Evolutionary conservation across 2,329 filamentous ascomycete species (phyloP), one percentile per base, ranked within the genome.

Genomic region (Fragosphaeria purpurea): DNA sequence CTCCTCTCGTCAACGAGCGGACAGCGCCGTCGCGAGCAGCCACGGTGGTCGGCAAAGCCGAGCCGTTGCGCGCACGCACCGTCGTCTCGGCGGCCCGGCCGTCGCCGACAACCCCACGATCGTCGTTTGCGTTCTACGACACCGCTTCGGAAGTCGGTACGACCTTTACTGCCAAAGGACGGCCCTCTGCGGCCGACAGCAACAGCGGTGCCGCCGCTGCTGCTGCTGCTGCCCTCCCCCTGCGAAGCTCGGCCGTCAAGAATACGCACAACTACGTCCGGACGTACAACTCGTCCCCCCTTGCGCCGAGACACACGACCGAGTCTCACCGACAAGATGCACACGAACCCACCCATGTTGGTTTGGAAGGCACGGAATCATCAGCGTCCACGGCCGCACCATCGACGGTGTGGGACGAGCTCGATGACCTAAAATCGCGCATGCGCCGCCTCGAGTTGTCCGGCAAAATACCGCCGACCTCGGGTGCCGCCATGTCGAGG

Each of bases 341-440:
- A 0, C 65, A 67, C 7, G 74, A 75, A 43, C 60, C 62, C 22
- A 62, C 63, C 41, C 69, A 77, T 52, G 68, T 65, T 13, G 44
- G 30, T 3, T 58, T 71, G 33, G 83, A 90, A 60, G 84, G 83
- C 7, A 89, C 88, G 0, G 88, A 93, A 60, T 97, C 93, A 0
- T 91, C 86, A 0, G 76, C 86, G 37, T 97, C 93, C 0, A 93
- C 88, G 1, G 89, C 85, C 1, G 88, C 88, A 1, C 88, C 90
- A 10, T 94, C 89, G 2, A 96, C 89, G 0, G 88, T 98, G 3
- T 98, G 93, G 93, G 93, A 97, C 63, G 93, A 98, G 66, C 70
- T 98, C 33, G 93, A 97, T 59, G 93, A 97, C 57, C 71, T 98
- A 44, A 97, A 97, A 65, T 93, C 88, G 41, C 82, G 93, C 34